Base-by-base conservation (phyloP, 2,329 filamentous ascomycete species). In the Tolypocladium amazonense region DNA sequence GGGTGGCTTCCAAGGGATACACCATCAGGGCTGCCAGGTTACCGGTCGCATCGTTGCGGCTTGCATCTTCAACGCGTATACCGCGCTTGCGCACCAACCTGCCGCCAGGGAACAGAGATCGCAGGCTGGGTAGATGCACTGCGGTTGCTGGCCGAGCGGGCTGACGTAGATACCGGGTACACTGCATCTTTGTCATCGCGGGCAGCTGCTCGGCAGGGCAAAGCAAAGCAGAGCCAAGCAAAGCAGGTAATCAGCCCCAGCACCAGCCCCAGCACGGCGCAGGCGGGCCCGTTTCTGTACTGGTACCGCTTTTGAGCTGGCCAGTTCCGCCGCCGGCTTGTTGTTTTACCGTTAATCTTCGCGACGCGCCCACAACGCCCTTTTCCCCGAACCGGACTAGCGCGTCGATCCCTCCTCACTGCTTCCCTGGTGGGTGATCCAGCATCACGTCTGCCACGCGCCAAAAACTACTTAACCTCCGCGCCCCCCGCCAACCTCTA, bases 401-500 rank as follows among this genome's bases (percentile, higher is more conserved):
- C 69, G 68, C 52, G 5, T 15, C 38, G 58, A 43, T 12, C 18
- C 18, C 15, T 50, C 25, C 47, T 52, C 47, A 20, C 33, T 33
- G 56, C 30, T 52, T 33, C 15, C 27, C 27, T 56, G 62, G 65
- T 67, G 70, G 68, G 78, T 82, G 79, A 82, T 82, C 77, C 75
- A 77, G 77, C 75, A 77, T 76, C 73, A 72, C 70, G 71, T 71
- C 70, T 67, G 65, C 64, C 65, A 70, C 72, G 71, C 77, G 76
- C 71, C 75, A 73, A 79, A 82, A 81, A 81, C 75, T 82, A 82
- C 79, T 82, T 82, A 82, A 81, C 70, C 73, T 72, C 71, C 71
- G 72, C 65, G 67, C 74, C 73, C 76, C 78, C 80, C 78, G 71
- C 76, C 71, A 70, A 64, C 71, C 61, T 72, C 68, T 64, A 69